A percentile compares a stretch with the other conserved stretches of the same genome.
Conservation (phyloP, 306 rosid genomes). For the Quercus aquifolioides region DNA sequence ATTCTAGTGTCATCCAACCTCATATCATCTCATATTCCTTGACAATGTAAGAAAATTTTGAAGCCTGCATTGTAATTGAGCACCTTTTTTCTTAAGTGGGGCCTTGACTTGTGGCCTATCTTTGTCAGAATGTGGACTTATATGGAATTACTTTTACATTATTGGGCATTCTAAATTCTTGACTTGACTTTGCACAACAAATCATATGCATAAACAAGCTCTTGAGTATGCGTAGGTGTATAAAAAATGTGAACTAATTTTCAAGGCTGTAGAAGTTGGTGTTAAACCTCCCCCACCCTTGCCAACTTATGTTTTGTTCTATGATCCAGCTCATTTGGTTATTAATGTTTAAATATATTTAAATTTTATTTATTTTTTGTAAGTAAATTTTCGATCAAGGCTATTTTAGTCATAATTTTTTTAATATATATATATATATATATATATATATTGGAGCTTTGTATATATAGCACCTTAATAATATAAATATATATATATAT, state of each 20-base stretch:
- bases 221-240: not conserved
- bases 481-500: no score
- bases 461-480: not conserved
- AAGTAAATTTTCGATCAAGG: no score
- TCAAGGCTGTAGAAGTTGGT: not conserved
- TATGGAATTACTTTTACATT: not conserved
- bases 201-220: not conserved
- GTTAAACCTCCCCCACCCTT: not conserved
- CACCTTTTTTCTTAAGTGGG: not conserved
- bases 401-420: not conserved
- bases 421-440: not conserved
- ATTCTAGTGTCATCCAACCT: constrained; percentile 7
- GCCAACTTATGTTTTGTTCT: not conserved
- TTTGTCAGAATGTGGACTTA: not conserved
- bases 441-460: not conserved
- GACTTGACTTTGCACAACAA: not conserved
- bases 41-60: not conserved
- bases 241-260: not conserved
- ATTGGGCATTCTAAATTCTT: not conserved
- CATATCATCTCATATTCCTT: not conserved
- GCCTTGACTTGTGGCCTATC: not conserved
- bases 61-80: not conserved
- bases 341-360: not conserved
- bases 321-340: not conserved
- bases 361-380: no score